Percentiles rank a stretch among this genome's conserved stretches.
phyloP scores from a whole-genome alignment of 1,284 basidiomycete species.

The Earliella scabrosa region DNA sequence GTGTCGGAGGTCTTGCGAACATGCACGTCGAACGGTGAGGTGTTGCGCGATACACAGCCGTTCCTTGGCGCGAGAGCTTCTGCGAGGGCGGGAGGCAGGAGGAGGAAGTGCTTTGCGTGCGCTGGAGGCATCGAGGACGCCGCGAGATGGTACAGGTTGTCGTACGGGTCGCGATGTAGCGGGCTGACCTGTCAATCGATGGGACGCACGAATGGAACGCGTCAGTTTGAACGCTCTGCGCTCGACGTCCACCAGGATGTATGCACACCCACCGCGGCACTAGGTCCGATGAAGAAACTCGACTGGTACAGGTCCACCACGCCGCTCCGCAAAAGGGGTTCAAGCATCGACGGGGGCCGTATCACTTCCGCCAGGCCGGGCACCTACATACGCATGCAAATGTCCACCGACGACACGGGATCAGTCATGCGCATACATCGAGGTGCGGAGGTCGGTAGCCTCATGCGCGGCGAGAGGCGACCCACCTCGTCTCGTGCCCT shows the following conservation, averaged over 20 bases:
- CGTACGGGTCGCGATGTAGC: slow-evolving; percentile 32
- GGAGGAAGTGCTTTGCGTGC: slow-evolving; percentile 29
- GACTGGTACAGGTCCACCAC: slow-evolving; percentile 30
- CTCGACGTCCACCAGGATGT: neutral
- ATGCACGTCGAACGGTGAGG: neutral
- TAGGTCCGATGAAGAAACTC: slow-evolving; percentile 32
- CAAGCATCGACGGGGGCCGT: slow-evolving; percentile 16
- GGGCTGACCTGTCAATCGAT: slow-evolving; percentile 26
- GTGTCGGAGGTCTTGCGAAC: neutral
- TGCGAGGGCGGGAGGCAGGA: slow-evolving; percentile 27
- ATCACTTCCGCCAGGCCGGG: slow-evolving; percentile 16
- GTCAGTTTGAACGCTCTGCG: neutral
- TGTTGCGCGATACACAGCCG: neutral
- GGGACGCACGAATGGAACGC: too few relatives aligned
- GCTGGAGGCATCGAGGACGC: slow-evolving; percentile 23
- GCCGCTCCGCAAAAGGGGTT: slow-evolving; percentile 12
- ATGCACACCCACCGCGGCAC: slow-evolving; percentile 24
- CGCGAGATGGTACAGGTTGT: slow-evolving; percentile 31
- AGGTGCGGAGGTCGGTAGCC: neutral
- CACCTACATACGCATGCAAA: slow-evolving; percentile 10
- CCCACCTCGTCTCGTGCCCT: slow-evolving; percentile 28
- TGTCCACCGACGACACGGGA: neutral
- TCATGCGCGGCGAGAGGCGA: neutral
- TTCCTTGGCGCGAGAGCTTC: slow-evolving; percentile 5
- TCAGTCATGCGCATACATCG: neutral